Conservation (phyloP, 495 filamentous ascomycete species). For the Penicillium soppii region DNA sequence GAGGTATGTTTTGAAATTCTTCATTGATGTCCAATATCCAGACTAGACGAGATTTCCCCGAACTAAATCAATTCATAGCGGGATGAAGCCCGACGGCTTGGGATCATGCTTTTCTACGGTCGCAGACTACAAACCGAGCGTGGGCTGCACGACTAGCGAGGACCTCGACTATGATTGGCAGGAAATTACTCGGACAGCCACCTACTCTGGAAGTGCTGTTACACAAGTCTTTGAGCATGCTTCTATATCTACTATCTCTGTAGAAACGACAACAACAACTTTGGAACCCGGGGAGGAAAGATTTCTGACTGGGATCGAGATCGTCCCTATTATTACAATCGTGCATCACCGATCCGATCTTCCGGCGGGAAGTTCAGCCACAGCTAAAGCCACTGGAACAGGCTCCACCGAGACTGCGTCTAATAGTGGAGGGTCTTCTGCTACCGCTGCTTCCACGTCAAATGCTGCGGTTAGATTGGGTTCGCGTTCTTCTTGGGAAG, state of each 20-base stretch:
- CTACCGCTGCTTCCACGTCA: not conserved
- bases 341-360: constrained; percentile 7
- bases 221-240: not conserved
- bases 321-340: constrained; percentile 1
- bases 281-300: not conserved
- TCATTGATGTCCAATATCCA: too few species aligned
- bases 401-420: not conserved
- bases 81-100: not conserved
- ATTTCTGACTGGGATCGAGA: not conserved
- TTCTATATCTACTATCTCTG: not conserved
- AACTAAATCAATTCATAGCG: not conserved
- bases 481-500: not conserved
- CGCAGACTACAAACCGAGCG: not conserved
- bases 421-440: not conserved
- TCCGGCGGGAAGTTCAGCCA: not conserved
- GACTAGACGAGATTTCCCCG: too few species aligned
- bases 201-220: not conserved
- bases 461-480: not conserved
- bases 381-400: not conserved
- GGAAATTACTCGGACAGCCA: not conserved
- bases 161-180: not conserved
- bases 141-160: not conserved
- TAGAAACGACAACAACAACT: not conserved
- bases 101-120: not conserved
- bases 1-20: too few species aligned